Evolutionary conservation across 1,284 basidiomycete species (phyloP).

Genomic region (Sanghuangporus weigelae): DNA sequence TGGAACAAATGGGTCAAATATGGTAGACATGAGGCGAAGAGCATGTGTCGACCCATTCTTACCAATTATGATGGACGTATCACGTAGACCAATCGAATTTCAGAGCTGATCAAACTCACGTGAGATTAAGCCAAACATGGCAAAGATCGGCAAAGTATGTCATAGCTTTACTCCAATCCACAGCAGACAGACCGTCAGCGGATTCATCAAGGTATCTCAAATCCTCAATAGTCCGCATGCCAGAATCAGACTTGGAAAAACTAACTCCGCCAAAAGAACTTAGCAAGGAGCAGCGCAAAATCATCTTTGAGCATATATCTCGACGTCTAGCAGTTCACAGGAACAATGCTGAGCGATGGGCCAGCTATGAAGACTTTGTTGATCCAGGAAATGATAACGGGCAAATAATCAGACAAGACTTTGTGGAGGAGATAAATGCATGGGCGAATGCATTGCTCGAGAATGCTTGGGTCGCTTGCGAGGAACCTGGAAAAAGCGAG

Average conservation of each 20-base stretch:
- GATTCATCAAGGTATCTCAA: not conserved
- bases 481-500: constrained; percentile 40
- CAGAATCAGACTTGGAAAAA: constrained; percentile 30
- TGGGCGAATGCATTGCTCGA: constrained; percentile 45
- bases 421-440: constrained; percentile 33
- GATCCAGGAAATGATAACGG: constrained; percentile 21
- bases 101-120: too few relatives aligned
- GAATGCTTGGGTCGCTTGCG: constrained; percentile 43
- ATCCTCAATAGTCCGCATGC: not conserved
- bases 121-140: too few relatives aligned
- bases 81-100: too few relatives aligned
- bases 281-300: constrained; percentile 29
- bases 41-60: too few relatives aligned
- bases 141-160: too few relatives aligned
- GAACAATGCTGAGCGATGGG: constrained; percentile 39
- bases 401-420: constrained; percentile 26
- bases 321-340: constrained; percentile 42
- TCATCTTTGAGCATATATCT: constrained; percentile 42
- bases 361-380: constrained; percentile 33
- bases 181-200: not conserved
- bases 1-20: too few relatives aligned
- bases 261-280: constrained; percentile 39
- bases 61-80: too few relatives aligned
- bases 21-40: too few relatives aligned
- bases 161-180: too few relatives aligned